Base-by-base conservation (phyloP, 306 rosid species). In the Cucurbita maxima region DNA sequence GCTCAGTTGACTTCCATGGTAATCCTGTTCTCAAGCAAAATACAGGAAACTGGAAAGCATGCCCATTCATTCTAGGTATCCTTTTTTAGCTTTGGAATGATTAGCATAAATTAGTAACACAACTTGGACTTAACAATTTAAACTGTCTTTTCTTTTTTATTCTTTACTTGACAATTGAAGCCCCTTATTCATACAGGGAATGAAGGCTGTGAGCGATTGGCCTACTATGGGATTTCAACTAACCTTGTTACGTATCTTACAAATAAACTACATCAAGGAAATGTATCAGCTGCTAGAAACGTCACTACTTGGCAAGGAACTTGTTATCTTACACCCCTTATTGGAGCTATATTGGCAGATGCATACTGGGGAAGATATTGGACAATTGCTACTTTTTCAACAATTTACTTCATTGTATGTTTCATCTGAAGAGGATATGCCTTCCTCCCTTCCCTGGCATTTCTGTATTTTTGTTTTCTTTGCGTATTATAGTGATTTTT, bases 331-430 rank as follows among this genome's bases (percentile, higher is more conserved):
- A 71, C 96, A 67, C 99, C 99, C 81, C 96, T 95, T 36, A 85
- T 95, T 78, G 99, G 99, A 77, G 99, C 99, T 62, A 77, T 95
- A 67, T 45, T 91, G 53, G 99, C 99, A 58, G 99, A 95, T 91
- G 88, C 97, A 77, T 91, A 86, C 82, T 95, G 90, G 97, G 99
- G 99, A 79, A 85, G 99, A 87, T 95, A 88, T 81, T 95, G 99
- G 99, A 95, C 99, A 10, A 95, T 95, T 81, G 96, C 97, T 36
- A 48, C 36, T 68, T 95, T 91, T 82, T 95, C 96, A 78, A 82
- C 76, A 0, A 86, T 95, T 74, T 91, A 95, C 78, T 89, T 95
- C 77, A 58, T 95, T 38, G 99, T 91, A 86, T 86, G 76, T 86
- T 50, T 76, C 45, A 54, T 16, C 53, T 40, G 57, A 70, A 18